A percentile compares a stretch with the other conserved stretches of the same genome.
Conservation (phyloP, 2,329 filamentous ascomycete species). For the Colletotrichum sp. region DNA sequence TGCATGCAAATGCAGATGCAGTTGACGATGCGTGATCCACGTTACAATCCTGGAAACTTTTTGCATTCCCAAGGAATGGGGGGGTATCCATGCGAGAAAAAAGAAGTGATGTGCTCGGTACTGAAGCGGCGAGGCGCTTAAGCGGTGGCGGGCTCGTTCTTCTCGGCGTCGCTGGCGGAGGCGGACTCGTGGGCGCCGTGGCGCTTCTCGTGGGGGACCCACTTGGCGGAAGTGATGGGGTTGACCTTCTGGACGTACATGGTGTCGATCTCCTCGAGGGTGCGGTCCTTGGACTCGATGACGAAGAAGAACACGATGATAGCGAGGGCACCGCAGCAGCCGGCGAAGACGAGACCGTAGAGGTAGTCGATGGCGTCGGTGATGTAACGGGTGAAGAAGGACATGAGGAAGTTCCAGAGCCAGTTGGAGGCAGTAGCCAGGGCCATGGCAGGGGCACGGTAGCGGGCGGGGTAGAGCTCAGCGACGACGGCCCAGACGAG, state of each 20-base stretch:
- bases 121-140: background rate
- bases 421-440: slow-evolving; percentile 65
- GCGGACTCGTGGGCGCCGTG: slow-evolving; percentile 22
- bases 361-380: slow-evolving; percentile 71
- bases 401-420: slow-evolving; percentile 69
- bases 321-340: slow-evolving; percentile 67
- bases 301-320: slow-evolving; percentile 78
- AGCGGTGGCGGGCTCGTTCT: background rate
- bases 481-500: slow-evolving; percentile 71
- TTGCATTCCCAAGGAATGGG: background rate
- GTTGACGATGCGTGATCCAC: background rate
- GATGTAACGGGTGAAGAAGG: slow-evolving; percentile 70
- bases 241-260: slow-evolving; percentile 69
- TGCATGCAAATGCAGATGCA: background rate
- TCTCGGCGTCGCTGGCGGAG: slow-evolving; percentile 13
- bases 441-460: slow-evolving; percentile 59
- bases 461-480: slow-evolving; percentile 67
- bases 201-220: slow-evolving; percentile 34
- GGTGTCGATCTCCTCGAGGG: slow-evolving; percentile 77
- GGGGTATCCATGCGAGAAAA: background rate
- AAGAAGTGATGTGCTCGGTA: background rate
- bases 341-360: slow-evolving; percentile 75
- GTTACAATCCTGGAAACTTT: background rate
- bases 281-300: slow-evolving; percentile 74
- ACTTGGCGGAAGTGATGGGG: slow-evolving; percentile 49